Conservation (phyloP, 192 early-diverging fungal genomes). For the Podila verticillata region DNA sequence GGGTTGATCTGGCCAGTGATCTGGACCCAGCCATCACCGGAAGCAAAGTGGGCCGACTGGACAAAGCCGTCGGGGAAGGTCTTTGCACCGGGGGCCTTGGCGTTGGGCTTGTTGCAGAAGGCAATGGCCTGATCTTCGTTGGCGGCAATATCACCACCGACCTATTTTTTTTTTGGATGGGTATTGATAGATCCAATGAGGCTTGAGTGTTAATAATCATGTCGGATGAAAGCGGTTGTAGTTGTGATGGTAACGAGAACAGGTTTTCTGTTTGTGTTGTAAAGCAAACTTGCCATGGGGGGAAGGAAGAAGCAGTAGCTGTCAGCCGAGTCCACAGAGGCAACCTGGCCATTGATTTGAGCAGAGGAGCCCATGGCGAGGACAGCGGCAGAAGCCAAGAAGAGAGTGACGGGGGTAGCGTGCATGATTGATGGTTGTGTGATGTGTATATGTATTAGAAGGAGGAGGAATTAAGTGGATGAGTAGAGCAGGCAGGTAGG, state of each 20-base stretch:
- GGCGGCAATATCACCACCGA: constrained; percentile 51
- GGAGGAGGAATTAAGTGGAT: neutral
- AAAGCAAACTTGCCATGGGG: constrained; percentile 8
- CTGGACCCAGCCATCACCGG: constrained; percentile 58
- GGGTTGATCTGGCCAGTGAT: constrained; percentile 55
- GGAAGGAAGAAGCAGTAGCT: constrained; percentile 49
- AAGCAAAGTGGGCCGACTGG: constrained; percentile 54
- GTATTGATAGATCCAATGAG: too few relatives aligned
- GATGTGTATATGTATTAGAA: neutral
- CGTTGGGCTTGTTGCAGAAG: constrained; percentile 58
- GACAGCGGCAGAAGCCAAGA: constrained; percentile 16
- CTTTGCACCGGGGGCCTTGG: constrained; percentile 56
- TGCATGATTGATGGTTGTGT: constrained; percentile 6
- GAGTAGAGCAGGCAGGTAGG: neutral
- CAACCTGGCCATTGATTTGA: constrained; percentile 31
- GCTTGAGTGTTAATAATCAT: too few relatives aligned
- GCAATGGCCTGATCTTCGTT: constrained; percentile 60
- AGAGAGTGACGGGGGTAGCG: neutral
- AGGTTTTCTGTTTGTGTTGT: too few relatives aligned
- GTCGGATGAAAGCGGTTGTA: too few relatives aligned
- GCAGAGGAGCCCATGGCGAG: constrained; percentile 17
- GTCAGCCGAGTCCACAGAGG: constrained; percentile 19
- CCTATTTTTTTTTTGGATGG: constrained; percentile 1
- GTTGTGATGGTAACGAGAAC: too few relatives aligned
- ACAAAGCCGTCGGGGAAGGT: constrained; percentile 59